Evolutionary conservation across 257 asterid species (phyloP).

Genomic region (Jacaranda copaia): DNA sequence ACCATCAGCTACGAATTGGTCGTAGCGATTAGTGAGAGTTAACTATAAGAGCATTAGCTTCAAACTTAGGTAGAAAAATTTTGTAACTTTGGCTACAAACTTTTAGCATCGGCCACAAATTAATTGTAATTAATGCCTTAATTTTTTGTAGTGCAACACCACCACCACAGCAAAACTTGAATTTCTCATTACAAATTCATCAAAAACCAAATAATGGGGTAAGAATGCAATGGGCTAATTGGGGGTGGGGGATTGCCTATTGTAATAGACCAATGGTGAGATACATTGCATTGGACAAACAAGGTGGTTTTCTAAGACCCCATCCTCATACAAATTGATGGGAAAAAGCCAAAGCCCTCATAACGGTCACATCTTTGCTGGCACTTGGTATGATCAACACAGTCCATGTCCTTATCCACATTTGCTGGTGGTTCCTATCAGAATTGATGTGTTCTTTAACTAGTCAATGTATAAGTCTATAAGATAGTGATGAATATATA

Average conservation of each 20-base stretch:
- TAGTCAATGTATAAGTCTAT: background rate
- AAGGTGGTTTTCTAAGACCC: constrained; percentile 45
- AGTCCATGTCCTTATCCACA: background rate
- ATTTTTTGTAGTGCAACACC: no score
- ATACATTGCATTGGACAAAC: constrained; percentile 43
- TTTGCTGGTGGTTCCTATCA: background rate
- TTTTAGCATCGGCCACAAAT: no score
- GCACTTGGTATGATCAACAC: background rate
- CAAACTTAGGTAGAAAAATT: no score
- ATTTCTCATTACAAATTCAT: background rate
- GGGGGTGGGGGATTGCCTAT: background rate
- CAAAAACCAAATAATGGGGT: background rate
- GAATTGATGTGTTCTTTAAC: background rate
- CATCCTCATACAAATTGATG: constrained; percentile 32
- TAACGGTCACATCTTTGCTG: background rate
- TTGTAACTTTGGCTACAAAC: no score
- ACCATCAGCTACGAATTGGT: no score
- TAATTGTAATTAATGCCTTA: no score
- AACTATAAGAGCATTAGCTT: no score
- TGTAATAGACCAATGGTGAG: background rate
- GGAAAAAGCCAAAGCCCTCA: constrained; percentile 24
- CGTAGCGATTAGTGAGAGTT: no score
- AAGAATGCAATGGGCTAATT: background rate
- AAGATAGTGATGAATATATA: background rate
- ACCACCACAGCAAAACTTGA: no score